Conservation (phyloP, 2,329 filamentous ascomycete species). For the Ophidiomyces ophidiicola region DNA sequence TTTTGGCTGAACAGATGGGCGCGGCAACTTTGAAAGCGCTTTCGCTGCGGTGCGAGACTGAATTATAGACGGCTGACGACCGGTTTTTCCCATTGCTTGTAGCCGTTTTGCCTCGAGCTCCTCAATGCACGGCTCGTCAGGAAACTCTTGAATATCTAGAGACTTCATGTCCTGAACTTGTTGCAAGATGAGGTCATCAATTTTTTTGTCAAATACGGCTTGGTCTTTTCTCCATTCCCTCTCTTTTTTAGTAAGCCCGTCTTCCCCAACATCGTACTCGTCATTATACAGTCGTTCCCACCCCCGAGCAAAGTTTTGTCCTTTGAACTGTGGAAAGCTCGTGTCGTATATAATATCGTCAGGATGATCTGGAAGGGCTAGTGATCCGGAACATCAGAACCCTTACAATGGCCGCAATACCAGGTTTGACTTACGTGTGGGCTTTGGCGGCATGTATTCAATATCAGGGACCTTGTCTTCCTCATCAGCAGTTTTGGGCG, state of each 20-base stretch:
- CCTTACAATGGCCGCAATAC: not conserved
- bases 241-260: slow-evolving; percentile 54
- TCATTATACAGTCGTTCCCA: slow-evolving; percentile 38
- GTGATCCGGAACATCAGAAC: slow-evolving; percentile 35
- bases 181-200: slow-evolving; percentile 55
- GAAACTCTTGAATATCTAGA: slow-evolving; percentile 41
- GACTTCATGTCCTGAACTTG: slow-evolving; percentile 53
- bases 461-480: slow-evolving; percentile 55
- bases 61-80: slow-evolving; percentile 27
- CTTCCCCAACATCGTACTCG: slow-evolving; percentile 35
- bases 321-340: slow-evolving; percentile 41
- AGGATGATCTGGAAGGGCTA: slow-evolving; percentile 35
- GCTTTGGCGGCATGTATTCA: slow-evolving; percentile 76
- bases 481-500: slow-evolving; percentile 37
- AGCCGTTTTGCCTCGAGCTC: slow-evolving; percentile 22
- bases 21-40: slow-evolving; percentile 25
- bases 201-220: slow-evolving; percentile 49
- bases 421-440: slow-evolving; percentile 35
- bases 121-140: slow-evolving; percentile 25
- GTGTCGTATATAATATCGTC: slow-evolving; percentile 38
- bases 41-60: slow-evolving; percentile 32
- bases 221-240: slow-evolving; percentile 56
- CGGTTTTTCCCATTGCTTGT: slow-evolving; percentile 15
- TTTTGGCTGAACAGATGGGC: slow-evolving; percentile 26
- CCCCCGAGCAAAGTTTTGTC: slow-evolving; percentile 42